Evolutionary conservation across 1,284 basidiomycete species (phyloP).

Genomic region (Filobasidium uniguttulatum): DNA sequence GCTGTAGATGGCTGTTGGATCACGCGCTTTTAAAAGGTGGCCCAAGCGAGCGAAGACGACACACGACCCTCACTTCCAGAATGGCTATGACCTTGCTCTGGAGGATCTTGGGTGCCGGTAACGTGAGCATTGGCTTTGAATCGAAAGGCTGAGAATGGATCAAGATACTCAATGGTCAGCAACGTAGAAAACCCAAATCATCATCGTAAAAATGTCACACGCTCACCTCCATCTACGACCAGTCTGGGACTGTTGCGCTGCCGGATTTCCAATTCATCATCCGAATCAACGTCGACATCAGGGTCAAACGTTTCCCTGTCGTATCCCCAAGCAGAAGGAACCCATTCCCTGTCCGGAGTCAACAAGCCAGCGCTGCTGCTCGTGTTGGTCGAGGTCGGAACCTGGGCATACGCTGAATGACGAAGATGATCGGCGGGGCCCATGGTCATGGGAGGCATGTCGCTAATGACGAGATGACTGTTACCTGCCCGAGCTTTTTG

Average conservation of each 20-base stretch:
- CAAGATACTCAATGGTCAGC: background rate
- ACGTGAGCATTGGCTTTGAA: background rate
- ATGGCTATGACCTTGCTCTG: no score
- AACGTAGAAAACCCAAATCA: background rate
- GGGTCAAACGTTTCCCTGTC: conserved; percentile 12
- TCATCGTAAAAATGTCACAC: background rate
- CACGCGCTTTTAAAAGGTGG: background rate
- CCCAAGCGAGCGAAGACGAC: background rate
- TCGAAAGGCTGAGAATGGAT: background rate
- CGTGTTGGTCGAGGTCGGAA: conserved; percentile 5
- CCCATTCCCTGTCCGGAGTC: conserved; percentile 13
- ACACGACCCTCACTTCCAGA: background rate
- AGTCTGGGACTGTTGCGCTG: conserved; percentile 3
- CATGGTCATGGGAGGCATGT: conserved; percentile 1
- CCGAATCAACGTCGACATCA: conserved; percentile 9
- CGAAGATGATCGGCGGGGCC: background rate
- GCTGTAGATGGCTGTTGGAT: no score
- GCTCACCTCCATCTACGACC: conserved; percentile 12
- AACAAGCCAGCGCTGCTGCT: conserved; percentile 10
- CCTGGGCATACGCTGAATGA: background rate
- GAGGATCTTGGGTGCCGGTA: background rate
- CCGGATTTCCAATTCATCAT: conserved; percentile 5
- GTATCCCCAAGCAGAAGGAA: conserved; percentile 14
- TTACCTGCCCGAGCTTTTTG: background rate
- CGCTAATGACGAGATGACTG: conserved; percentile 2